A percentile compares a stretch with the other conserved stretches of the same genome.
Conservation (phyloP, 75 land plant species). For the Cunninghamia lanceolata region DNA sequence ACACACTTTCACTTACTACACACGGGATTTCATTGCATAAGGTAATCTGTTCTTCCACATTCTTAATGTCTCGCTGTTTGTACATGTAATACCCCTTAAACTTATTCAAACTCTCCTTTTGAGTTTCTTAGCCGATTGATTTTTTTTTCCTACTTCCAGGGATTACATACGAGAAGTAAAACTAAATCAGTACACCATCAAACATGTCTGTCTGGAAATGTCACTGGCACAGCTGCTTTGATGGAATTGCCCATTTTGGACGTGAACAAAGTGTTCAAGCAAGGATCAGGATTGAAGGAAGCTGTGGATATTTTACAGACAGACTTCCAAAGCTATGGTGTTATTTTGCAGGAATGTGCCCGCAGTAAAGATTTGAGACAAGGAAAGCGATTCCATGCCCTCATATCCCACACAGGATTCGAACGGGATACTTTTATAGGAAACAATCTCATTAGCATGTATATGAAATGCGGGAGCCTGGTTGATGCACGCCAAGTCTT, state of each 20-base stretch:
- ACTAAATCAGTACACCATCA: neutral
- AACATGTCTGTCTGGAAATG: neutral
- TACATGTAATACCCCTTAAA: too few species aligned
- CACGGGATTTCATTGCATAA: too few species aligned
- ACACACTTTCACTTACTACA: too few species aligned
- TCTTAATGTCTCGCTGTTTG: too few species aligned
- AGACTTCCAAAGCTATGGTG: neutral
- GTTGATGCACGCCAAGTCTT: constrained; percentile 51
- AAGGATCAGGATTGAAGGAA: neutral
- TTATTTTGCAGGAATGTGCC: neutral
- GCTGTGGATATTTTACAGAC: neutral
- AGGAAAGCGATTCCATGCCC: neutral
- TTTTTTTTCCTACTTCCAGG: neutral
- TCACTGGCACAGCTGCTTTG: neutral
- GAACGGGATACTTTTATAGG: constrained; percentile 14
- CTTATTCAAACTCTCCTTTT: neutral
- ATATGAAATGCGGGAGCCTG: constrained; percentile 33
- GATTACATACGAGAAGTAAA: neutral
- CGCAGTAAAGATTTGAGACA: neutral
- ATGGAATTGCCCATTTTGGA: neutral
- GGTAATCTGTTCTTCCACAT: too few species aligned
- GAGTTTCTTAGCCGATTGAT: neutral
- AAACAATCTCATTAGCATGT: constrained; percentile 49
- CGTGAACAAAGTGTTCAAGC: neutral
- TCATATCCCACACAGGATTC: neutral